phyloP scores from a whole-genome alignment of 345 rosid genomes.

The Brassica carinata region DNA sequence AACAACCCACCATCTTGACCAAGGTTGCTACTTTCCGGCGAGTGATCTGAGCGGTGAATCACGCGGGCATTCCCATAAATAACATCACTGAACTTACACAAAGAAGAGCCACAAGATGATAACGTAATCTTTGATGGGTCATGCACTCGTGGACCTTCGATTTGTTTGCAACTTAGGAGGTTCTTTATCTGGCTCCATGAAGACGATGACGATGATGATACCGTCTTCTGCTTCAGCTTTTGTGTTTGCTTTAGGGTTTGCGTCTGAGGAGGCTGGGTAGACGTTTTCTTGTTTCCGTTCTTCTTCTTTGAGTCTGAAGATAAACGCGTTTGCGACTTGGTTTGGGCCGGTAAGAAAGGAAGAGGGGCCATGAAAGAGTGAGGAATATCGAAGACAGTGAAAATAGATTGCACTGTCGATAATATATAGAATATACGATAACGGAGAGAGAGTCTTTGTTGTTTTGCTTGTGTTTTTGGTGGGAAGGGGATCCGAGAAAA shows the following conservation, averaged over 20 bases:
- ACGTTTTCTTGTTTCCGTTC: slow-evolving; percentile 29
- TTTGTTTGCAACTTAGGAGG: slow-evolving; percentile 79
- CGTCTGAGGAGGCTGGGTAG: slow-evolving; percentile 28
- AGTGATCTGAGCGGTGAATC: slow-evolving; percentile 42
- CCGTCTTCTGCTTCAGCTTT: slow-evolving; percentile 46
- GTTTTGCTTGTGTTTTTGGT: slow-evolving; percentile 34
- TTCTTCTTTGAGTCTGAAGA: slow-evolving; percentile 36
- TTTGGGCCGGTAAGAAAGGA: slow-evolving; percentile 51
- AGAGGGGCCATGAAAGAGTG: slow-evolving; percentile 65
- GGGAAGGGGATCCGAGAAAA: slow-evolving; percentile 38
- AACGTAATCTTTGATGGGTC: slow-evolving; percentile 56
- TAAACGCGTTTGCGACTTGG: slow-evolving; percentile 34
- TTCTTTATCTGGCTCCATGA: slow-evolving; percentile 94
- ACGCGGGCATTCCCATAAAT: slow-evolving; percentile 37
- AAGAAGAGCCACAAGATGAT: slow-evolving; percentile 55
- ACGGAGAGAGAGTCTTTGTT: slow-evolving; percentile 12
- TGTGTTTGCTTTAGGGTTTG: slow-evolving; percentile 40
- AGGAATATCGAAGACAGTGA: slow-evolving; percentile 2
- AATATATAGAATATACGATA: slow-evolving; percentile 22
- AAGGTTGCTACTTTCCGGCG: slow-evolving; percentile 69
- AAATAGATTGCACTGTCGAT: slow-evolving; percentile 11
- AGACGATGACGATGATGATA: neutral
- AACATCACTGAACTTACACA: slow-evolving; percentile 37
- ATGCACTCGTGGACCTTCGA: slow-evolving; percentile 68
- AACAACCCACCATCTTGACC: slow-evolving; percentile 69